These are phyloP conservation scores for Paxillus ammoniavirescens DNA, from an alignment of 768 basidiomycete species.

Conservation along the genomic window DNA sequence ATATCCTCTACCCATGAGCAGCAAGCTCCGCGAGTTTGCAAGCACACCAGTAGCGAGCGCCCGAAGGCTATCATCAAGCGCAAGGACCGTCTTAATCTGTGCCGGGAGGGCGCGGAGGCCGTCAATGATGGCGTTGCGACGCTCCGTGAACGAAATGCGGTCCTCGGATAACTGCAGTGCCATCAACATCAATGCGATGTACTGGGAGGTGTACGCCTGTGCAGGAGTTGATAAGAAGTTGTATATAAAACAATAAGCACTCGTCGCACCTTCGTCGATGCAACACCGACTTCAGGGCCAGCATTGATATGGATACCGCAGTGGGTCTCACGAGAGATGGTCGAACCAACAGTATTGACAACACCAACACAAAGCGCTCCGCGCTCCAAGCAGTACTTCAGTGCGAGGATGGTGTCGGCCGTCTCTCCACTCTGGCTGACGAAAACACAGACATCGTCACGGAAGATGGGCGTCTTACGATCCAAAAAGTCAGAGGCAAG, in stretches of 20 bases:
- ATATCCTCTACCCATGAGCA: slow-evolving; percentile 98
- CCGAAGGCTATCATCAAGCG: slow-evolving; percentile 73
- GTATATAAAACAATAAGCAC: not conserved
- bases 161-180: slow-evolving; percentile 98
- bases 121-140: slow-evolving; percentile 90
- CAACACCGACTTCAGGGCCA: slow-evolving; percentile 98
- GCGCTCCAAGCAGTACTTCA: slow-evolving; percentile 95
- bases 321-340: slow-evolving; percentile 96
- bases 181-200: slow-evolving; percentile 97
- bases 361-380: slow-evolving; percentile 97
- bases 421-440: slow-evolving; percentile 98
- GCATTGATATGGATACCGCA: slow-evolving; percentile 99
- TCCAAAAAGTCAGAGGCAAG: slow-evolving; percentile 98
- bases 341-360: slow-evolving; percentile 98
- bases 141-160: slow-evolving; percentile 87
- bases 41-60: slow-evolving; percentile 78
- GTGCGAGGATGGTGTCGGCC: slow-evolving; percentile 93
- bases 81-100: slow-evolving; percentile 86
- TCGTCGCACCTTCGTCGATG: slow-evolving; percentile 81
- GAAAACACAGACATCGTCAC: slow-evolving; percentile 96
- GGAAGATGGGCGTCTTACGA: slow-evolving; percentile 98
- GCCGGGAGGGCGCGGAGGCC: slow-evolving; percentile 87
- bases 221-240: slow-evolving; percentile 1
- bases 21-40: slow-evolving; percentile 77
- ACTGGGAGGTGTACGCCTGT: slow-evolving; percentile 97